phyloP scores from a whole-genome alignment of 805 yeast genomes.

The Torulaspora delbrueckii region DNA sequence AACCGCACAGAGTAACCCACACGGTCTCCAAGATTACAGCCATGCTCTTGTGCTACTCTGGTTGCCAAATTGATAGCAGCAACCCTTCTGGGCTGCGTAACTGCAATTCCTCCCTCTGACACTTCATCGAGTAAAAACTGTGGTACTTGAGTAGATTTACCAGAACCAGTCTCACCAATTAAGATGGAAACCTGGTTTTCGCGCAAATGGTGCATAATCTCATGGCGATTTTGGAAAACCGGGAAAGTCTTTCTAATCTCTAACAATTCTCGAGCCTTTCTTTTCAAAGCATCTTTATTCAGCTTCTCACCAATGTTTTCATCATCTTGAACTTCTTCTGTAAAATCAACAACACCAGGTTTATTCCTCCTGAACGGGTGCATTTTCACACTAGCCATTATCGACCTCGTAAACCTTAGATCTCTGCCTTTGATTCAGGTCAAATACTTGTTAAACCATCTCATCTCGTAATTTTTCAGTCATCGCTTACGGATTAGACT shows the following conservation, averaged over 20 bases:
- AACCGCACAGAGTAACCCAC: constrained; percentile 95
- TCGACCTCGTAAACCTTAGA: not conserved
- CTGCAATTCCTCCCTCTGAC: constrained; percentile 59
- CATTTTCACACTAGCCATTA: constrained; percentile 1
- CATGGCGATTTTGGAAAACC: constrained; percentile 64
- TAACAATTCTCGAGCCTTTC: constrained; percentile 42
- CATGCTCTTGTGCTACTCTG: constrained; percentile 86
- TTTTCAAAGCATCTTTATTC: constrained; percentile 33
- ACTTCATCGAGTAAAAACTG: constrained; percentile 64
- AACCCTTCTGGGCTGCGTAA: constrained; percentile 95
- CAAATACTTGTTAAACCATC: constrained; percentile 6
- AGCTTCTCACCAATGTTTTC: constrained; percentile 12
- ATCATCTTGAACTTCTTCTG: constrained; percentile 35
- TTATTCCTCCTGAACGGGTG: constrained; percentile 19
- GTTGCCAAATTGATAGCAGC: constrained; percentile 93
- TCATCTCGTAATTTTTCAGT: constrained; percentile 13
- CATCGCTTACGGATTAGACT: not conserved
- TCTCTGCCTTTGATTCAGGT: not conserved
- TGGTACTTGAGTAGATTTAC: constrained; percentile 96
- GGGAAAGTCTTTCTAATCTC: constrained; percentile 60
- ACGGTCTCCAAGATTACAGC: constrained; percentile 66
- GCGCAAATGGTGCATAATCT: constrained; percentile 51
- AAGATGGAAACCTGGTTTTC: constrained; percentile 66
- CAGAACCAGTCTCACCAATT: constrained; percentile 97
- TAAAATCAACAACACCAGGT: constrained; percentile 35